A percentile compares a stretch with the other conserved stretches of the same genome.
These are phyloP conservation scores for Atkinsonella texensis DNA, from an alignment of 2,329 filamentous ascomycete genomes.

Conservation along the genomic window DNA sequence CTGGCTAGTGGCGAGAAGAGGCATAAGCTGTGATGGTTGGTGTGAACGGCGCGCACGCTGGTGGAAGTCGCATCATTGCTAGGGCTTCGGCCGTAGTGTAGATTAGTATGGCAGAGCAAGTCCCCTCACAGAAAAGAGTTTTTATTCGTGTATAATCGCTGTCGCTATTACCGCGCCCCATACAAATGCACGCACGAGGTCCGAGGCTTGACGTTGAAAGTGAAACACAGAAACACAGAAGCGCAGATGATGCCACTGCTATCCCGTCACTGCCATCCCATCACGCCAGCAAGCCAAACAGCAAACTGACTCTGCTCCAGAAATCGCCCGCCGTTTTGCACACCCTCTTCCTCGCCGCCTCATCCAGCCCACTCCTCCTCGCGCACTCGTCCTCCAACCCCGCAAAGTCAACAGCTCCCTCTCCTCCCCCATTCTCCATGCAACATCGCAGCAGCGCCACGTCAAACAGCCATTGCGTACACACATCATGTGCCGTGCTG, in stretches of 20 bases:
- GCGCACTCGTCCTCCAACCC: constrained; percentile 34
- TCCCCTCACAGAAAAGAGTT: no score
- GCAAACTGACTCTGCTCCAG: constrained; percentile 67
- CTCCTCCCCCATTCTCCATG: constrained; percentile 21
- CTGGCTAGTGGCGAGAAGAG: constrained; percentile 81
- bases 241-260: no score
- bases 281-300: constrained; percentile 64
- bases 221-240: no score
- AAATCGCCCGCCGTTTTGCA: constrained; percentile 58
- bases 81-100: no score
- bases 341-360: constrained; percentile 39
- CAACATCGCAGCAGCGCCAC: constrained; percentile 36
- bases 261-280: not conserved
- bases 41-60: no score
- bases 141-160: no score
- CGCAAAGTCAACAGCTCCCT: constrained; percentile 22
- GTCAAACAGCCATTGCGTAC: constrained; percentile 52
- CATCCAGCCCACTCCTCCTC: constrained; percentile 34
- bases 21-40: constrained; percentile 70
- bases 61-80: no score
- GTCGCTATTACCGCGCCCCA: no score
- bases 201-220: not conserved
- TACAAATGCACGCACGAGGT: no score
- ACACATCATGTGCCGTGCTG: constrained; percentile 29
- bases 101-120: no score